Evolutionary conservation across 2,329 filamentous ascomycete species (phyloP).

Genomic region (Exophiala lecanii-corni): DNA sequence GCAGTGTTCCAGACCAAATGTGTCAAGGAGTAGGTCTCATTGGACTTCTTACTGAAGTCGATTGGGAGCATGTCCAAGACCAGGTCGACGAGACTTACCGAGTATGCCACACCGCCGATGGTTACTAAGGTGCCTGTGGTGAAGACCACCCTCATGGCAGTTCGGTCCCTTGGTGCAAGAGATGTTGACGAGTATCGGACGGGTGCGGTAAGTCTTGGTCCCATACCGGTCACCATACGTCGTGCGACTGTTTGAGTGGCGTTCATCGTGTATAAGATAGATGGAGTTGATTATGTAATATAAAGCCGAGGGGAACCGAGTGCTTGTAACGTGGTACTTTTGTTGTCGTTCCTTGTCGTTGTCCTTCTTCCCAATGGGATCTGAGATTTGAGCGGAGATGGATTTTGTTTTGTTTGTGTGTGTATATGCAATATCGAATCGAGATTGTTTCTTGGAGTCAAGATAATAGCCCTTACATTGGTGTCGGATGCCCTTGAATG

Average conservation of each 20-base stretch:
- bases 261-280: conserved; percentile 17
- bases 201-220: conserved; percentile 16
- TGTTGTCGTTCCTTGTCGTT: not conserved
- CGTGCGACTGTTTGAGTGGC: conserved; percentile 18
- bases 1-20: not conserved
- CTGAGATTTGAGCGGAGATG: too few species aligned
- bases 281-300: conserved; percentile 1
- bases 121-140: conserved; percentile 11
- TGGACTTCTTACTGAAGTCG: conserved; percentile 11
- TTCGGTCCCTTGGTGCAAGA: conserved; percentile 7
- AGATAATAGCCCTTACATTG: not conserved
- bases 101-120: conserved; percentile 14
- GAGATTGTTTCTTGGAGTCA: conserved; percentile 2
- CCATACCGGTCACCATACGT: conserved; percentile 11
- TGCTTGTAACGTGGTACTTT: too few species aligned
- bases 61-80: conserved; percentile 16
- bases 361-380: too few species aligned
- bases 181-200: conserved; percentile 16
- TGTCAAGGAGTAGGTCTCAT: too few species aligned
- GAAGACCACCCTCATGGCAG: conserved; percentile 18
- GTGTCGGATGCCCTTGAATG: not conserved
- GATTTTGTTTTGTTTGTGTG: conserved; percentile 6
- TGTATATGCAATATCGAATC: too few species aligned
- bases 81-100: conserved; percentile 19
- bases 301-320: too few species aligned